Evolutionary conservation across 1,139 yeast species (phyloP), one percentile per base, ranked within the genome.

Genomic region (Blastobotrys serpentis): DNA sequence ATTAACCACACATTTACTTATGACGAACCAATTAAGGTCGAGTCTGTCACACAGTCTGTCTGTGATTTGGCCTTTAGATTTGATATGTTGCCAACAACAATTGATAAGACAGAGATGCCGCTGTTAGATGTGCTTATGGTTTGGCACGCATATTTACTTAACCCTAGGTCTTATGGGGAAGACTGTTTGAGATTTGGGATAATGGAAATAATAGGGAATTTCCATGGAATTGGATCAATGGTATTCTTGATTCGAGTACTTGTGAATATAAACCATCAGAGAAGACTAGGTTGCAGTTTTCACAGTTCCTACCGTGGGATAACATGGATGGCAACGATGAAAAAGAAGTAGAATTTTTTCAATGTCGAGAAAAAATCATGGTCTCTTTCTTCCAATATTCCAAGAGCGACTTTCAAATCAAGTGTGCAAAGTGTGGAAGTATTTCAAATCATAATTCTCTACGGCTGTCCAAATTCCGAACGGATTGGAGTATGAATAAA

Each of bases 61-160:
- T 92, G 98, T 69, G 98, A 94, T 71, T 77, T 94, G 65, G 98
- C 99, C 2, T 76, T 94, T 60, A 79, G 98, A 66, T 94, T 94
- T 62, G 99, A 98, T 53, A n/a, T n/a, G n/a, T n/a, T n/a, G n/a
- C n/a, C n/a, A n/a, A n/a, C n/a, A n/a, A n/a, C 4, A 4, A 23
- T 22, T 13, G 17, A 19, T 13, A 19, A 37, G 17, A 18, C 16
- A 4, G 32, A 29, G 7, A 29, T 33, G 18, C 37, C 37, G 4
- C 37, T 19, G 4, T 33, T 33, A 11, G 37, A 33, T 33, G 37
- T 33, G 18, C 21, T 33, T 6, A 33, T 33, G 37, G 37, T 33
- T n/a, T 33, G 37, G 37, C 37, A 33, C 11, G 37, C 37, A 3
- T 33, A 16, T 33, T 33, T 11, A 8, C 21, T 33, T 6, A 33